Evolutionary conservation across 768 basidiomycete genomes (phyloP).

Genomic region (Butyriboletus loyo): DNA sequence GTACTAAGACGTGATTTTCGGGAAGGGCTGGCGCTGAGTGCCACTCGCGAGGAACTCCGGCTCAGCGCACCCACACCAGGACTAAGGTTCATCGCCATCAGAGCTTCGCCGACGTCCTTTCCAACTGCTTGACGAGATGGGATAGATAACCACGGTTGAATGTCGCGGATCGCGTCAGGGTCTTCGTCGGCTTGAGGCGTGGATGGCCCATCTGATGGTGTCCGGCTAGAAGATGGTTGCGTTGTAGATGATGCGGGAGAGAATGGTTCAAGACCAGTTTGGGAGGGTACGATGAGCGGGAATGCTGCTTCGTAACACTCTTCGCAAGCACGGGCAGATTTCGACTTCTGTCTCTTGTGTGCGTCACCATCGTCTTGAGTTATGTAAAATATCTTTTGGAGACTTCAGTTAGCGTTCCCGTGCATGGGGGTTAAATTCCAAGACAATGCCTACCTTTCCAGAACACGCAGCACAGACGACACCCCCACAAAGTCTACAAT

Average conservation of each 20-base stretch:
- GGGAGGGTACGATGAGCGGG: slow-evolving; percentile 39
- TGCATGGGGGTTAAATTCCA: not conserved
- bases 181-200: slow-evolving; percentile 18
- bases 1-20: slow-evolving; percentile 23
- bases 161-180: slow-evolving; percentile 7
- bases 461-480: slow-evolving; percentile 89
- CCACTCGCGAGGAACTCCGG: slow-evolving; percentile 23
- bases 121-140: slow-evolving; percentile 17
- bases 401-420: not conserved
- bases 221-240: slow-evolving; percentile 6
- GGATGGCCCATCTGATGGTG: slow-evolving; percentile 16
- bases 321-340: slow-evolving; percentile 79
- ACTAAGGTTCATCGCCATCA: slow-evolving; percentile 41
- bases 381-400: slow-evolving; percentile 81
- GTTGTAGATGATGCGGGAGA: slow-evolving; percentile 5
- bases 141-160: slow-evolving; percentile 32
- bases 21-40: slow-evolving; percentile 19
- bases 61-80: slow-evolving; percentile 12
- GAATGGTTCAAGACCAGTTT: not conserved
- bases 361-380: slow-evolving; percentile 40
- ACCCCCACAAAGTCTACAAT: slow-evolving; percentile 81
- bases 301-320: slow-evolving; percentile 87
- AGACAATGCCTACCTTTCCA: slow-evolving; percentile 50
- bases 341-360: slow-evolving; percentile 43
- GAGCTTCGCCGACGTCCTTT: slow-evolving; percentile 24